Evolutionary conservation across 73 alveolate genomes (phyloP), one percentile per base, ranked within the genome.

Genomic region (Paramecium pentaurelia): DNA sequence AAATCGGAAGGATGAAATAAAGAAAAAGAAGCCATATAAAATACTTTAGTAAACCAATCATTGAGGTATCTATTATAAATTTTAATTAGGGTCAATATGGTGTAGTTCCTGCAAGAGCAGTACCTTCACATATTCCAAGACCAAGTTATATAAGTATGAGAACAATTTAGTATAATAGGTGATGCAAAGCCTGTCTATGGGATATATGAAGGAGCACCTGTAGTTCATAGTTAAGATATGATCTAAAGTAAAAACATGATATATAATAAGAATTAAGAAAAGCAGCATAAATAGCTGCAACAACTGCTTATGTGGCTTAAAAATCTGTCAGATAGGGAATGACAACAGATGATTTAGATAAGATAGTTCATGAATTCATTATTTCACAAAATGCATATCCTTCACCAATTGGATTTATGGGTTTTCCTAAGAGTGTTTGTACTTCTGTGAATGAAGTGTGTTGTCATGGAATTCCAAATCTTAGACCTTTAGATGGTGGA

Each of bases 381-480:
- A 92, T 98, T 92, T 86, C 88, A 22, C 91, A 96, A 49, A 98
- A 95, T 54, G 99, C 99, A 20, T 98, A 96, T 92, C 99, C 99
- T 18, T 93, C 99, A 38, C 98, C 99, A 11, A 93, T 98, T 28
- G 98, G 95, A 88, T 98, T 92, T 92, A 86, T 92, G 96, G 97
- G 96, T 77, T 98, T 98, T 92, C 99, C 99, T 10, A 97, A 97
- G 88, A 91, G 97, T 89, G 98, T 97, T 6, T 98, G 99, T 93
- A 96, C 99, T 9, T 88, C 97, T 28, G 99, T 96, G 8, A 98
- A 98, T 94, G 99, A 98, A 86, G 99, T 97, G 2, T 95, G 98
- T 0, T 96, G 99, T 86, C 99, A 93, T 92, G 99, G 99, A 20
- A 94, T 98, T 27, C 99, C 99, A 32, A 97, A 97, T 89, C 71